Evolutionary conservation across 495 filamentous ascomycete genomes (phyloP).

Genomic region (Xylaria sp.): DNA sequence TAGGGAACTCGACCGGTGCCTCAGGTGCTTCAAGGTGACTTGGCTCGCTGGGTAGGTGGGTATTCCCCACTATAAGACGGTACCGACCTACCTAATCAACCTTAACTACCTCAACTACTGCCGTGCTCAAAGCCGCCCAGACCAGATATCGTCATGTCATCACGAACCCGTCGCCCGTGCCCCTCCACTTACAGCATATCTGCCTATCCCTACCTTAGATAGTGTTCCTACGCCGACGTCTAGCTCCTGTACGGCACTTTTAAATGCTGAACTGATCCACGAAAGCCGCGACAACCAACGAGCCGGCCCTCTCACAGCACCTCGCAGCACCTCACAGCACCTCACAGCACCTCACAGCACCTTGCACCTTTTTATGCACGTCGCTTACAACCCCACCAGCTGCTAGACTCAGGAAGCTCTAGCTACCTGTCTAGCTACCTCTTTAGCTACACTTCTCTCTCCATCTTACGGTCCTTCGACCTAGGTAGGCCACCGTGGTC

Average conservation of each 20-base stretch:
- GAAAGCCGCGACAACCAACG: background rate
- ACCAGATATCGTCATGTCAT: background rate
- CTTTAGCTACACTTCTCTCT: too few species aligned
- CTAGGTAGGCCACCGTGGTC: too few species aligned
- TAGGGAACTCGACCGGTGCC: background rate
- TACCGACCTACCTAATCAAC: constrained; percentile 13
- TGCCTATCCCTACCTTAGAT: background rate
- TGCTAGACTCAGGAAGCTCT: too few species aligned
- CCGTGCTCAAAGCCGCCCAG: background rate
- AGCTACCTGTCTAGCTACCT: too few species aligned
- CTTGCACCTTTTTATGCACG: background rate
- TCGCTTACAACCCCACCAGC: constrained; percentile 7
- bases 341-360: constrained; percentile 1
- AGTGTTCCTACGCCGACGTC: too few species aligned
- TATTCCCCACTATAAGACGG: background rate
- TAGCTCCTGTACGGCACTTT: background rate
- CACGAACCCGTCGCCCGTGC: background rate
- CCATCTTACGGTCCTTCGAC: too few species aligned
- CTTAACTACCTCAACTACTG: constrained; percentile 17
- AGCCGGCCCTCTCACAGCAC: too few species aligned
- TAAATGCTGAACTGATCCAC: background rate
- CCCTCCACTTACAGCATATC: background rate
- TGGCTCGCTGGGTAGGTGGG: background rate
- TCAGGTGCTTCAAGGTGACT: background rate
- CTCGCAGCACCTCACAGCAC: too few species aligned